These are phyloP conservation scores for Dictyostelium brefeldianum DNA, from an alignment of 78 protist genomes.

Conservation along the genomic window DNA sequence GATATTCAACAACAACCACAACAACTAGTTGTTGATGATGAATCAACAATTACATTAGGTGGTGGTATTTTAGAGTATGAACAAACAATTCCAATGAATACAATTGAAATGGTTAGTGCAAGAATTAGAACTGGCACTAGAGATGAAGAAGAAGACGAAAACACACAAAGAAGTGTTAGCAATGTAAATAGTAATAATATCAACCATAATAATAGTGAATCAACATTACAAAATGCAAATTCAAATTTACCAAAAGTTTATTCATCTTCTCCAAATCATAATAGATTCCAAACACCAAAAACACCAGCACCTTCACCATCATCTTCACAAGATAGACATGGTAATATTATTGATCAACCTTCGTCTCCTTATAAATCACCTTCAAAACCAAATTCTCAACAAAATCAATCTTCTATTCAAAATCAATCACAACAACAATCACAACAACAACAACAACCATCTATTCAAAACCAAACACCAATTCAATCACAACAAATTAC, in stretches of 20 bases:
- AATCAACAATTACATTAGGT: not conserved
- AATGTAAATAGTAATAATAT: not conserved
- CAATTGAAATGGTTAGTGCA: not conserved
- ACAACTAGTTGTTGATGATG: constrained; percentile 12
- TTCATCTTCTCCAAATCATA: not conserved
- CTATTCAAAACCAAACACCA: not conserved
- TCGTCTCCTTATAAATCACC: constrained; percentile 20
- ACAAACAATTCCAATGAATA: not conserved
- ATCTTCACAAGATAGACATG: constrained; percentile 28
- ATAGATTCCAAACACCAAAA: not conserved
- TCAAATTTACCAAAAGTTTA: not conserved
- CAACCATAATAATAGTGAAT: constrained; percentile 17
- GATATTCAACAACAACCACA: not conserved
- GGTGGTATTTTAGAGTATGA: not conserved
- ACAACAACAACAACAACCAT: constrained; percentile 5
- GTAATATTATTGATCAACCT: not conserved
- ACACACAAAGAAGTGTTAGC: not conserved
- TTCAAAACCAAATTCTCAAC: constrained; percentile 4
- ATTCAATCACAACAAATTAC: not conserved
- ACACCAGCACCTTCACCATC: constrained; percentile 31
- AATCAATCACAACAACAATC: not conserved
- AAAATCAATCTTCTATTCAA: not conserved
- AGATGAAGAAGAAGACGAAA: not conserved
- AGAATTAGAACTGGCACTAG: not conserved
- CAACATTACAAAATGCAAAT: not conserved